Evolutionary conservation across 1,284 basidiomycete genomes (phyloP), one percentile per base, ranked within the genome.

Genomic region (Cryptococcus sp.): DNA sequence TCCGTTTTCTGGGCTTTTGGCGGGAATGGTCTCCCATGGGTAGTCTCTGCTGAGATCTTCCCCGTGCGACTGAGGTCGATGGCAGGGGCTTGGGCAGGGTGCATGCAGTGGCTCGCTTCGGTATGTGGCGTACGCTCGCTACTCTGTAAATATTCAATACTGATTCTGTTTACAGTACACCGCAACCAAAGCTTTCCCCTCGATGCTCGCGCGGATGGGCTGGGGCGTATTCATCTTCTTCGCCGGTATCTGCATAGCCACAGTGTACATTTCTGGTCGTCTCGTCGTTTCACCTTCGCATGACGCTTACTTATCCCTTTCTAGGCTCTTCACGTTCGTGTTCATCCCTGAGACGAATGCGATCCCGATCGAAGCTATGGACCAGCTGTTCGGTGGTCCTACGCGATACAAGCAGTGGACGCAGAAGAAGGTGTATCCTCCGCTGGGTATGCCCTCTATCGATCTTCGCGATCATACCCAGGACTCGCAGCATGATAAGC

Each of bases 171-270:
- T 40, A n/a, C 58, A 66, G 43, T 74, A 71, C 50, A 66, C 63
- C 20, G 58, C 67, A 11, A 72, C 71, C 15, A 49, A 67, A 50
- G 55, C 62, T 3, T 67, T 69, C 51, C 73, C 73, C 17, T 60
- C 66, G 47, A 75, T 78, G 61, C 46, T 56, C 6, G 63, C 63
- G 38, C 64, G 66, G 61, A 62, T 67, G 45, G 64, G 56, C 20
- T 73, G 64, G 55, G 69, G 70, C 11, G 52, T 52, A 17, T 78
- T 70, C 59, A 47, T 77, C 52, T 71, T 77, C 67, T 78, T 72
- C 54, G 67, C 66, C 15, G 46, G 54, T 13, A 8, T 65, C 48
- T 71, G 69, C 50, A 23, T 51, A 8, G 42, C 51, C 16, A 71
- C 70, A 4, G 57, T 64, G 62, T 64, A 38, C 52, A 59, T 53